Percentiles rank a stretch among this genome's conserved stretches.
phyloP scores from a whole-genome alignment of 306 rosid genomes.

The Trifolium fragiferum region DNA sequence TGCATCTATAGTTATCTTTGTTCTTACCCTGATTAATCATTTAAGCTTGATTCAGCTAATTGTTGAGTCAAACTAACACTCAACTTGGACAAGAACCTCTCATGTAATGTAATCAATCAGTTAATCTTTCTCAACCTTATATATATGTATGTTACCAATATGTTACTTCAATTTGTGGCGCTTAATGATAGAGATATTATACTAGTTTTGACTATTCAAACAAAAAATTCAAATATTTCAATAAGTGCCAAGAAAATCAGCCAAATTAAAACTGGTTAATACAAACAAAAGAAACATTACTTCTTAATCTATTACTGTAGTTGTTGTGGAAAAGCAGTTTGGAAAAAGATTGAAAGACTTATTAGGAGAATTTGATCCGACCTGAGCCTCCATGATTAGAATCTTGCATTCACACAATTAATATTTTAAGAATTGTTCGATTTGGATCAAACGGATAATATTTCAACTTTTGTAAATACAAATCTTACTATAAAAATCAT shows the following conservation, averaged over 20 bases:
- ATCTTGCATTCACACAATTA: background rate
- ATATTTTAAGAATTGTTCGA: background rate
- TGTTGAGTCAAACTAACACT: conserved; percentile 22
- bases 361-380: background rate
- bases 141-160: conserved; percentile 40
- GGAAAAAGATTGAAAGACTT: conserved; percentile 36
- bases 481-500: background rate
- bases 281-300: conserved; percentile 24
- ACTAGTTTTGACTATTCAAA: conserved; percentile 41
- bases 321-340: conserved; percentile 22
- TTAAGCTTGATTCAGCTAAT: conserved; percentile 28
- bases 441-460: background rate
- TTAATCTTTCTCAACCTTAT: conserved; percentile 41
- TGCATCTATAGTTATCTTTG: conserved; percentile 27
- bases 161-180: conserved; percentile 31
- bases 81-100: conserved; percentile 38
- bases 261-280: conserved; percentile 40
- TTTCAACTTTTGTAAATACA: background rate
- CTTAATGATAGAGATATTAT: conserved; percentile 34
- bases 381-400: background rate
- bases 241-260: conserved; percentile 41
- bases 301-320: background rate
- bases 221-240: conserved; percentile 28
- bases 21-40: conserved; percentile 18
- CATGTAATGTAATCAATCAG: background rate